phyloP scores from a whole-genome alignment of 106 monocot genomes.

The Amphibolis antarctica region DNA sequence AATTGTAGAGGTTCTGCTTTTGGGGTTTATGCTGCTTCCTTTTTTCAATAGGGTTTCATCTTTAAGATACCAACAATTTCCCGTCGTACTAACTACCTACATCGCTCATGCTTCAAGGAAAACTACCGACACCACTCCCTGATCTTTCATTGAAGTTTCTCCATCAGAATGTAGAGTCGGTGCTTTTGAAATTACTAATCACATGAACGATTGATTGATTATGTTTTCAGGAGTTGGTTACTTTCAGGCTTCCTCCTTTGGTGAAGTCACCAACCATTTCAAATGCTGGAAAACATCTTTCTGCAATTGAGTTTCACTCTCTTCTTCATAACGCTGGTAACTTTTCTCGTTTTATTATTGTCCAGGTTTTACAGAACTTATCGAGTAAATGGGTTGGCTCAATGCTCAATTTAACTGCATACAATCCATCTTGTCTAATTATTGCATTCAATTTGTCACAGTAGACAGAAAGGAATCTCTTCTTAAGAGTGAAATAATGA shows the following conservation, averaged over 20 bases:
- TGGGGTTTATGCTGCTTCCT: no score
- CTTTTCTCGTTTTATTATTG: background rate
- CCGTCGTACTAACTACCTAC: no score
- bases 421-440: background rate
- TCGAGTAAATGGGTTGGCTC: background rate
- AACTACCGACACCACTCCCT: background rate
- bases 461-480: no score
- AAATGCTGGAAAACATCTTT: constrained; percentile 77
- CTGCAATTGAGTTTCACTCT: constrained; percentile 69
- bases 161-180: no score
- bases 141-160: background rate
- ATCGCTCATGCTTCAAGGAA: no score
- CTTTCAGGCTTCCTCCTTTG: constrained; percentile 54
- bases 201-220: background rate
- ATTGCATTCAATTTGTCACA: background rate
- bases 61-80: no score
- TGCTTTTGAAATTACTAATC: background rate
- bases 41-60: no score
- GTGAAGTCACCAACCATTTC: constrained; percentile 48
- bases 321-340: constrained; percentile 55
- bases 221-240: constrained; percentile 65
- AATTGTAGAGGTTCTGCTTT: constrained; percentile 56
- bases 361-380: background rate
- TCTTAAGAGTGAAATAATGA: no score
- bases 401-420: background rate